Conservation (phyloP, 148 eudicot genomes). For the Simmondsia chinensis region DNA sequence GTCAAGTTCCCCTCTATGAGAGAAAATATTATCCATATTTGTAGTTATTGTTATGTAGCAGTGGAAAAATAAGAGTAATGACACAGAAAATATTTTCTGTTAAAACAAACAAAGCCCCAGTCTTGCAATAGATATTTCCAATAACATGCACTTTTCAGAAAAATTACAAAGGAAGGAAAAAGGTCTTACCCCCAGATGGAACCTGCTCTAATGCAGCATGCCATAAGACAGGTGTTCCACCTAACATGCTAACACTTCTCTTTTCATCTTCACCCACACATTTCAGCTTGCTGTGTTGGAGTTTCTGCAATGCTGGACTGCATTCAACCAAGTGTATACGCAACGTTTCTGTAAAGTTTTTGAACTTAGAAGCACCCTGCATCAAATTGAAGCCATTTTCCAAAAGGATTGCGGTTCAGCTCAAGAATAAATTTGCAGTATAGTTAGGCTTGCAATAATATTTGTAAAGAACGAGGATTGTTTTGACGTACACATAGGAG, state of each 20-base stretch:
- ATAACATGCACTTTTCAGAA: too few relatives aligned
- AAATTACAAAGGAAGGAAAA: background rate
- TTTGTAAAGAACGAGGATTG: background rate
- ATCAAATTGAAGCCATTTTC: too few relatives aligned
- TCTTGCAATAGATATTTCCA: too few relatives aligned
- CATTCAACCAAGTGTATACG: conserved; percentile 88
- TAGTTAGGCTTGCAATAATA: too few relatives aligned
- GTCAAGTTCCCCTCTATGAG: too few relatives aligned
- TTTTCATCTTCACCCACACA: conserved; percentile 48
- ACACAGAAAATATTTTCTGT: too few relatives aligned
- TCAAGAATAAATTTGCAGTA: too few relatives aligned
- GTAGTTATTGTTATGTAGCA: too few relatives aligned
- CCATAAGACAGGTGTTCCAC: conserved; percentile 77
- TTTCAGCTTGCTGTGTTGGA: conserved; percentile 64
- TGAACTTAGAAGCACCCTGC: conserved; percentile 84
- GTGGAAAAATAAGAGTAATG: too few relatives aligned
- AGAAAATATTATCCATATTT: too few relatives aligned
- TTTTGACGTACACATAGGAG: conserved; percentile 65
- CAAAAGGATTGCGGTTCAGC: too few relatives aligned
- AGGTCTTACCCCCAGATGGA: conserved; percentile 70
- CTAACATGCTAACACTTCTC: conserved; percentile 36
- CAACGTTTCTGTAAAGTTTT: conserved; percentile 53
- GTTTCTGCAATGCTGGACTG: conserved; percentile 70
- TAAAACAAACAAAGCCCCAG: too few relatives aligned
- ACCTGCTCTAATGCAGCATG: conserved; percentile 82